Evolutionary conservation across 1,139 yeast genomes (phyloP).

Genomic region (Diutina catenulata): DNA sequence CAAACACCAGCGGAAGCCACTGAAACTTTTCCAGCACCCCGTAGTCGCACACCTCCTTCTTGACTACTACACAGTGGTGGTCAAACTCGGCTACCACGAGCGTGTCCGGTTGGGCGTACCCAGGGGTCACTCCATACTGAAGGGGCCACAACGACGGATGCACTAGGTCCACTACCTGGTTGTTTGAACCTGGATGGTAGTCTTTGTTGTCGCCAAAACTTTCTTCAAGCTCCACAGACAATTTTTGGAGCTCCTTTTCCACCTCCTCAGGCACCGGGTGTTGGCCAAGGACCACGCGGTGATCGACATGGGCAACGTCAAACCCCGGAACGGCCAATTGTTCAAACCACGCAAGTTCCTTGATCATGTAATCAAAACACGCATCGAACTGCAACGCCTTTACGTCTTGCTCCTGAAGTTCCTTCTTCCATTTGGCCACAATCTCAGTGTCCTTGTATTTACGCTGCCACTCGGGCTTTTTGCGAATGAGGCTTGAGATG

Average conservation of each 20-base stretch:
- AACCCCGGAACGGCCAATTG: conserved; percentile 9
- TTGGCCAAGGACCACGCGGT: conserved; percentile 13
- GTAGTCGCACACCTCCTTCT: conserved; percentile 11
- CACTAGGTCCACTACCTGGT: conserved; percentile 27
- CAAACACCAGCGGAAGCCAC: conserved; percentile 19
- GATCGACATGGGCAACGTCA: conserved; percentile 12
- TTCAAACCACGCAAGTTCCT: conserved; percentile 21
- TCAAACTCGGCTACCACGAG: conserved; percentile 9
- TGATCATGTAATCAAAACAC: conserved; percentile 15
- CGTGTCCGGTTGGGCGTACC: no score
- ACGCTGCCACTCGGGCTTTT: conserved; percentile 21
- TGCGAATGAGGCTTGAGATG: conserved; percentile 15
- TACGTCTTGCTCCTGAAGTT: conserved; percentile 13
- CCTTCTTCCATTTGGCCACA: conserved; percentile 20
- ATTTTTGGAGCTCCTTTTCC: conserved; percentile 9
- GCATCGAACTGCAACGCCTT: conserved; percentile 11
- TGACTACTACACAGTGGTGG: conserved; percentile 10
- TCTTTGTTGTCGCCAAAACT: conserved; percentile 14
- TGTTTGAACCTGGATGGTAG: conserved; percentile 26
- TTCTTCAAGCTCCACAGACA: conserved; percentile 9
- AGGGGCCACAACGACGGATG: conserved; percentile 33
- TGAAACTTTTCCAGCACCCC: conserved; percentile 18
- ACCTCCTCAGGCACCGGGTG: conserved; percentile 8
- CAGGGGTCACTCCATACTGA: conserved; percentile 19
- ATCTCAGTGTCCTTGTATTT: conserved; percentile 19